Conservation (phyloP, 768 basidiomycete genomes). For the Hortiboletus campestris region DNA sequence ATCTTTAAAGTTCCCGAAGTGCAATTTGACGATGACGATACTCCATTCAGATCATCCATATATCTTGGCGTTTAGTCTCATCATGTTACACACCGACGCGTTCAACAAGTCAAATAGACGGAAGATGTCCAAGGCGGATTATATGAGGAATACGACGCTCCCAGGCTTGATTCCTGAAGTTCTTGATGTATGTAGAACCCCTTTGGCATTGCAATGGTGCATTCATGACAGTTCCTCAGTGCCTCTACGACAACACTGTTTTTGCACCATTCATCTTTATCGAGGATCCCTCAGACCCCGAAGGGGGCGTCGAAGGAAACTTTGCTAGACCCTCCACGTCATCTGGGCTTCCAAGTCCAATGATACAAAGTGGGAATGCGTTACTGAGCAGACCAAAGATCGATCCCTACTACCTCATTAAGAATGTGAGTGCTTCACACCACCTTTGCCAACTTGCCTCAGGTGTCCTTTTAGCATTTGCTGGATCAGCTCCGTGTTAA, state of each 20-base stretch:
- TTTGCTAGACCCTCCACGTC: conserved; percentile 41
- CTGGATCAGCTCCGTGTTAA: conserved; percentile 69
- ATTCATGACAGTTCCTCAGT: conserved; percentile 44
- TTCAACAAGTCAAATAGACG: conserved; percentile 98
- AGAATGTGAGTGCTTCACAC: conserved; percentile 50
- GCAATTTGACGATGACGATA: background rate
- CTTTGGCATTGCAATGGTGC: background rate
- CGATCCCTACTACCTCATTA: conserved; percentile 91
- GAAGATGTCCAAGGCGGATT: conserved; percentile 96
- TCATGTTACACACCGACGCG: conserved; percentile 98
- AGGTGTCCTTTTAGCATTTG: conserved; percentile 46
- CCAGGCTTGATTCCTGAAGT: conserved; percentile 82
- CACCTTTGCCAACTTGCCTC: conserved; percentile 1
- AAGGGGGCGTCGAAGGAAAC: conserved; percentile 44
- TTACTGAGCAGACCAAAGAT: conserved; percentile 64
- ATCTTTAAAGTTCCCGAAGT: background rate
- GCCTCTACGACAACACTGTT: conserved; percentile 94
- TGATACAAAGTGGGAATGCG: conserved; percentile 33
- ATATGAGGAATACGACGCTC: conserved; percentile 86
- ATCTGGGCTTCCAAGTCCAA: conserved; percentile 28
- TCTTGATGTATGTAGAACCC: conserved; percentile 63
- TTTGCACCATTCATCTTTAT: conserved; percentile 97
- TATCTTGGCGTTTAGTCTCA: conserved; percentile 93
- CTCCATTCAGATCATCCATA: conserved; percentile 78
- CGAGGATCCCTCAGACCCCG: conserved; percentile 80